Base-by-base conservation (phyloP, 2,329 filamentous ascomycete species). In the Septoria petroselini region DNA sequence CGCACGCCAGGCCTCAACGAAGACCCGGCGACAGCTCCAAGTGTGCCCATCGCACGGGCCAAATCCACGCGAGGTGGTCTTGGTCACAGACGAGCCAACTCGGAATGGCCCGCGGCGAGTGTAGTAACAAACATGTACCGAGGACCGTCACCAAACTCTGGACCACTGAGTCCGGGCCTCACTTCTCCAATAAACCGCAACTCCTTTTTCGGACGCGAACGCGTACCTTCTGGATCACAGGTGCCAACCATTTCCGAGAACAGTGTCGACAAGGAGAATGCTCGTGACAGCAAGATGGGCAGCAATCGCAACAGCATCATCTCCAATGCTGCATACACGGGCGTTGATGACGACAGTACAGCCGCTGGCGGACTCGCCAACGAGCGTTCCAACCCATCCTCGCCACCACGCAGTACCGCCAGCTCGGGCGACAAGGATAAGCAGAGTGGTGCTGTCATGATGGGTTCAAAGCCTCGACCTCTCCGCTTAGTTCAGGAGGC, bases 121-220 rank as follows among this genome's bases (percentile, higher is more conserved):
- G 80, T 95, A 23, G 85, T 95, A 41, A 88, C 88, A 62, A 90
- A 91, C 69, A 95, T 95, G 86, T 94, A 94, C 73, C 85, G 84
- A 63, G 85, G 85, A 11, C 80, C 83, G 7, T 66, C 70, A 3
- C 59, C 68, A 7, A 63, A 57, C 7, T 45, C 55, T 3, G 62
- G 61, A 9, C 62, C 64, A 33, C 35, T 59, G 58, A 58, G 62
- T 47, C 66, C 85, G 17, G 78, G 81, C 3, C 78, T 82, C 7
- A 75, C 80, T 48, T 72, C 69, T 35, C 85, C 83, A 17, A 63
- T 55, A 77, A 81, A 37, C 23, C 55, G 68, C 19, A 69, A 81
- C 63, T 82, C 81, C 25, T 86, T 86, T 71, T 86, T 86, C 69
- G 71, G 47, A 65, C 48, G 53, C 69, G 71, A 45, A 65, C 48